Base-by-base conservation (phyloP, 2,329 filamentous ascomycete genomes). In the Aspergillus carbonarius region DNA sequence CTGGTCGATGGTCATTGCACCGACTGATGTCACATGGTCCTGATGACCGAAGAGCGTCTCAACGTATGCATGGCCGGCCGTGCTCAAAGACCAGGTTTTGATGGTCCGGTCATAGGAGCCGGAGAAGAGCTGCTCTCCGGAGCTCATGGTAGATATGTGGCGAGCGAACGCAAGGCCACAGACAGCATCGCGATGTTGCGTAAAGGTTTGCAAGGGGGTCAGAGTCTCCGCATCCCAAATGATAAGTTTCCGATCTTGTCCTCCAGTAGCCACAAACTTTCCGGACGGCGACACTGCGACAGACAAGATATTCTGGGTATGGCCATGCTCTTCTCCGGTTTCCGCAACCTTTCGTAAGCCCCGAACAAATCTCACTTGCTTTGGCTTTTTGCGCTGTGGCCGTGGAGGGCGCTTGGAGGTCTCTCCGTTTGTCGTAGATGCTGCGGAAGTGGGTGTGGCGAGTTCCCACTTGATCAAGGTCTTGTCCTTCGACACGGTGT, bases 1-100 rank as follows among this genome's bases (percentile, higher is more conserved):
- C 50, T 92, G 88, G 75, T 98, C 95, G 66, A 92, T 87, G 1
- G 89, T 88, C 62, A 96, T 83, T 20, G 91, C 89, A 63, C 91
- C 90, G 55, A 99, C 85, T 70, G 92, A 91, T 37, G 93, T 83
- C 5, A 98, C 90, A 63, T 91, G 84, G 72, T 98, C 93, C 72
- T 97, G 93, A 77, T 99, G 95, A 46, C 95, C 95, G 71, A 97
- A 98, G 0, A 99, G 82, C 0, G 93, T 98, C 76, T 99, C 95
- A 30, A 97, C 86, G 70, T 98, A 99, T 47, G 93, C 92, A 61
- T 96, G 83, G 73, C 96, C 92, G 67, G 96, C 90, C 5, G 73
- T 68, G 35, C 77, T 79, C 44, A 97, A 80, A 65, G 89, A 93
- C 92, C 93, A 99, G 32, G 96, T 89, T 76, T 98, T 98, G 72